Base-by-base conservation (phyloP, 1,284 basidiomycete genomes). In the Leccinum subrobustum region DNA sequence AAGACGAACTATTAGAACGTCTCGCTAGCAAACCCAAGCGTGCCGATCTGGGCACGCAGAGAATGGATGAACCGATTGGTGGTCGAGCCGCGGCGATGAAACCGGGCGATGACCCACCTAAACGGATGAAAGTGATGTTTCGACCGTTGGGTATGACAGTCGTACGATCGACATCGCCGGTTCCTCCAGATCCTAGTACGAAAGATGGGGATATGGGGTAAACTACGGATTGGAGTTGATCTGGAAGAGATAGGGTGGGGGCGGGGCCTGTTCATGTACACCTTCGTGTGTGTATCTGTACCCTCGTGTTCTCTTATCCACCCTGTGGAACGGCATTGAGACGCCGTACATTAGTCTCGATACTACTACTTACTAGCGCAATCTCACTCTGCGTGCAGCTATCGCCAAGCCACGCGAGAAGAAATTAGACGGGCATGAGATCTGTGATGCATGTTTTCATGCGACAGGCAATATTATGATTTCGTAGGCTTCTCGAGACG, bases 181-280 rank as follows among this genome's bases (percentile, higher is more conserved):
- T 76, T 37, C 79, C 83, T 68, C 83, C 87, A 84, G 83, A 86
- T 82, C 75, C 81, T 66, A 81, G 83, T 67, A 80, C 80, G 63
- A 92, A 92, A 75, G 88, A 91, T 69, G 89, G 84, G 56, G 90
- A 91, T 72, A 89, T 84, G 54, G 89, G 90, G 65, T 89, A 66
- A 61, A 51, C 48, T 23, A 44, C 18, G 42, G 18, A 20, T 20
- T 44, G 18, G 42, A 20, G 23, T 27, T n/a, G 6, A 50, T 56
- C 37, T 39, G 37, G 42, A 47, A 25, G 52, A 25, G 33, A 52
- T 37, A 25, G 29, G 51, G 6, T 23, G 23, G 35, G n/a, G 9
- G 39, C 8, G 54, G 27, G 23, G 11, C 18, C 51, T 52, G 29
- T 48, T 39, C 33, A 37, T 58, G 54, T 63, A n/a, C 56, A 57